Base-by-base conservation (phyloP, 352 stramenopile genomes). In the Vaucheria bursata region DNA sequence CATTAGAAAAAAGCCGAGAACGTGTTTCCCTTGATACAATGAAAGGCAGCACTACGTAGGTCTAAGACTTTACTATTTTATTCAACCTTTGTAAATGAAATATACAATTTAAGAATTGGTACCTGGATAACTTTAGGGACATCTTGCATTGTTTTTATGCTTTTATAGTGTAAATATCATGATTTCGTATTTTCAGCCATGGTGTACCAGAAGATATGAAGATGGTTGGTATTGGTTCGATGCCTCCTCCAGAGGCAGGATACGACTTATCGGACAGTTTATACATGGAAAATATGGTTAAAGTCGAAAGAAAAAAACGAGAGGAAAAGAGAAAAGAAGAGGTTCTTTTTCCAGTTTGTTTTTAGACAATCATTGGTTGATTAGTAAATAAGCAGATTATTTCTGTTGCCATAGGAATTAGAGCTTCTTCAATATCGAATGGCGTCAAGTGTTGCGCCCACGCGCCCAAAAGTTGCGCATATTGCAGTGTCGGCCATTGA, bases 261-360 rank as follows among this genome's bases (percentile, higher is more conserved):
- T 72, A 72, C 8, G 65, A 72, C 31, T 31, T 72, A 2, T 4
- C 6, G 1, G 65, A 72, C 12, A 72, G 65, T 37, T 1, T 72
- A 6, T 72, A 72, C 65, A 72, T 72, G 65, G 65, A 72, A 8
- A 72, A 38, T 2, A 2, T 72, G 6, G 1, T 72, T n/a, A 72
- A 37, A 38, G 65, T 25, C 18, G 12, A 72, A 38, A 3, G 40
- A 12, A 36, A 72, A 12, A 72, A 72, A 40, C 12, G 31, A n/a
- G 1, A 50, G 32, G 12, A 72, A 37, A 72, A 72, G 40, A 1
- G 31, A 8, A 25, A 72, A 35, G 65, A 25, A 6, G 65, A 72
- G 65, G 65, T 72, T 50, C 39, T 12, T 50, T 50, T 50, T 50
- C 39, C 12, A 12, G 39, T 50, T 5, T 50, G 5, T 12, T 12